phyloP scores from a whole-genome alignment of 2,329 filamentous ascomycete genomes.

The Shiraia sp. region DNA sequence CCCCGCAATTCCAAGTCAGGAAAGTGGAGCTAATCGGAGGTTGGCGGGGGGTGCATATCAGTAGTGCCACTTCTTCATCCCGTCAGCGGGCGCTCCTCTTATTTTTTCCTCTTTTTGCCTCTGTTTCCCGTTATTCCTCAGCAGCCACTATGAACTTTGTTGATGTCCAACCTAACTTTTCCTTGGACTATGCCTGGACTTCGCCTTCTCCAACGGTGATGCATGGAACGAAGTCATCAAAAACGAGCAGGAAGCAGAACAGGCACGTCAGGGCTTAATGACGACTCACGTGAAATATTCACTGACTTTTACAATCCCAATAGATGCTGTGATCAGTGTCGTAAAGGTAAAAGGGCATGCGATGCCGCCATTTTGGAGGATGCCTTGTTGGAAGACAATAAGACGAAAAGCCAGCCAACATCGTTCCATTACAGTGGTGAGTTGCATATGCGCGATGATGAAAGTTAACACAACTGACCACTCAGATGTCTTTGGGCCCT shows the following conservation, averaged over 20 bases:
- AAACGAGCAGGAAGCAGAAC: constrained; percentile 46
- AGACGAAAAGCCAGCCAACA: constrained; percentile 23
- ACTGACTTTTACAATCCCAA: too few relatives aligned
- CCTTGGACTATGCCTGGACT: constrained; percentile 44
- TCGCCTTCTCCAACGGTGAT: constrained; percentile 30
- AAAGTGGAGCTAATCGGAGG: constrained; percentile 21
- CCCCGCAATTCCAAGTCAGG: constrained; percentile 31
- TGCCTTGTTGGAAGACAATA: constrained; percentile 31
- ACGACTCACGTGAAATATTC: too few relatives aligned
- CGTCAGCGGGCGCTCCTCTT: constrained; percentile 15
- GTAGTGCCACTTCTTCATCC: constrained; percentile 17
- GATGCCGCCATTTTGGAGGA: constrained; percentile 47
- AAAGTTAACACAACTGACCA: constrained; percentile 17
- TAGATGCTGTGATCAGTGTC: constrained; percentile 53
- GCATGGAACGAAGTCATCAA: constrained; percentile 30
- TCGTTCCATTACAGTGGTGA: constrained; percentile 43
- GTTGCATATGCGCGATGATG: constrained; percentile 8
- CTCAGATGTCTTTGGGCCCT: constrained; percentile 39
- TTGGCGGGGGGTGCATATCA: constrained; percentile 38
- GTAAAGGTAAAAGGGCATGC: constrained; percentile 52
- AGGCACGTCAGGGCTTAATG: too few relatives aligned
- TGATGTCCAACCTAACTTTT: constrained; percentile 41
- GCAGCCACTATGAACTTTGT: constrained; percentile 40
- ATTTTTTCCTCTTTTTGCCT: constrained; percentile 33
- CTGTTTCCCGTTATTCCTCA: constrained; percentile 31